Base-by-base conservation (phyloP, 768 basidiomycete genomes). In the Coprinellus aureogranulatus region DNA sequence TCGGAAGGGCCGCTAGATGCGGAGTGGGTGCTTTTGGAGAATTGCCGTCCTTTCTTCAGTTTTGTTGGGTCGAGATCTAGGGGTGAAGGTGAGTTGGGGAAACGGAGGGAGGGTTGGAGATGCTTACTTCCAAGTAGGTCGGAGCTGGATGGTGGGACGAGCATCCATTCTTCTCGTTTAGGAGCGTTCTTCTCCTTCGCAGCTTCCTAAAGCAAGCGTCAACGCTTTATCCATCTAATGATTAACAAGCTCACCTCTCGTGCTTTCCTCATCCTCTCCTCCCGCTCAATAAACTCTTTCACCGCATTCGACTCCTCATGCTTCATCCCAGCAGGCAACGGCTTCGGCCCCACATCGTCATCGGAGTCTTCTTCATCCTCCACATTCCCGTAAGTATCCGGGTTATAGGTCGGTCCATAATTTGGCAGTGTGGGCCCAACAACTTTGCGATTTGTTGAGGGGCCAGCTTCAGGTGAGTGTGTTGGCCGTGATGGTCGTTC, bases 81-180 rank as follows among this genome's bases (percentile, higher is more conserved):
- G 30, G n/a, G n/a, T n/a, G n/a, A n/a, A n/a, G n/a, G n/a, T n/a
- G n/a, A n/a, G n/a, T n/a, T n/a, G n/a, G n/a, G n/a, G 18, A 60
- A 10, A 37, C 47, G 20, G 27, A 11, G n/a, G n/a, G n/a, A n/a
- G n/a, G n/a, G n/a, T n/a, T n/a, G n/a, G n/a, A n/a, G n/a, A n/a
- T n/a, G n/a, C 89, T 61, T 64, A 95, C 93, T 87, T 47, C 81
- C 82, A 4, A 95, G 77, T 12, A 96, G 71, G 60, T 90, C 90
- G 1, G 90, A 87, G 1, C 86, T 83, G 20, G 88, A 85, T 0
- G 97, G 96, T 1, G 96, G 96, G 1, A 90, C 89, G 45, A 98
- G 80, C 97, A 99, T 99, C 97, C 97, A 99, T 70, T 95, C 94
- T 20, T 98, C 92, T 42, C 97, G 85, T 70, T 92, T 76, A 39